Evolutionary conservation across 2,329 filamentous ascomycete species (phyloP).

Genomic region (Pseudogymnoascus verrucosus): DNA sequence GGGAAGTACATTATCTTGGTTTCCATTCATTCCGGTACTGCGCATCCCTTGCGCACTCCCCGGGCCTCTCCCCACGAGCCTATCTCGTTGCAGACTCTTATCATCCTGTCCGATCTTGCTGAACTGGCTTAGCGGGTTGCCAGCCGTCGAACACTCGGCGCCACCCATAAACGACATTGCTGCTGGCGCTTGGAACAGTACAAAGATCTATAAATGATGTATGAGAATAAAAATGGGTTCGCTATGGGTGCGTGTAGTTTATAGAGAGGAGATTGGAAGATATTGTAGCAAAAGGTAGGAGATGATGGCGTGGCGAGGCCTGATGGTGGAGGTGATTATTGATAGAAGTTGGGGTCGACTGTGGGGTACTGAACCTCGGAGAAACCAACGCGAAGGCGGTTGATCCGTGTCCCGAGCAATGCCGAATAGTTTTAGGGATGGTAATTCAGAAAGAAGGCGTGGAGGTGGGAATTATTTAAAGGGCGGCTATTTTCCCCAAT

Average conservation of each 20-base stretch:
- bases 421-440: not conserved
- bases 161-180: slow-evolving; percentile 91
- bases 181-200: not conserved
- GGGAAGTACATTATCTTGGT: slow-evolving; percentile 59
- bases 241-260: not conserved
- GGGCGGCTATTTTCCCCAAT: not conserved
- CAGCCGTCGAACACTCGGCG: slow-evolving; percentile 91
- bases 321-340: not conserved
- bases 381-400: slow-evolving; percentile 8
- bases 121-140: slow-evolving; percentile 94
- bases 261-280: not conserved
- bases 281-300: not conserved
- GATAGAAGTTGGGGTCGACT: slow-evolving; percentile 1
- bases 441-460: not conserved
- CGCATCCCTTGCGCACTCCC: slow-evolving; percentile 70
- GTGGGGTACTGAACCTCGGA: slow-evolving; percentile 10
- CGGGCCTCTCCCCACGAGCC: slow-evolving; percentile 68
- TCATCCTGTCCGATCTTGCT: slow-evolving; percentile 96
- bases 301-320: not conserved
- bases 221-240: not conserved
- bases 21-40: slow-evolving; percentile 46
- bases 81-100: slow-evolving; percentile 86
- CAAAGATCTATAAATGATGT: slow-evolving; percentile 5
- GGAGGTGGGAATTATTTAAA: not conserved
- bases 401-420: slow-evolving; percentile 8